Conservation (phyloP, 345 rosid genomes). For the Eucalyptus marginata region DNA sequence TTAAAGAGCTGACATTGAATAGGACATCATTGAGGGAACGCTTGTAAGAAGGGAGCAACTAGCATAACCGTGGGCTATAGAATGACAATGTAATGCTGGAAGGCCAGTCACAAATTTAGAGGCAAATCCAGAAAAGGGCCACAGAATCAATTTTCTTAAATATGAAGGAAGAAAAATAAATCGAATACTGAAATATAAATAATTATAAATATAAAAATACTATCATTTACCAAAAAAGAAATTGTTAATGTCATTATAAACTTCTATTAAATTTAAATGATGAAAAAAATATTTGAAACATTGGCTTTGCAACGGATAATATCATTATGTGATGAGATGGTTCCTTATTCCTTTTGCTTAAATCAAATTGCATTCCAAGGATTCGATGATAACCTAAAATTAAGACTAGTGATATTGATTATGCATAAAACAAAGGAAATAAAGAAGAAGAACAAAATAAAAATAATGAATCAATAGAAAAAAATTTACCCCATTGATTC, state of each 20-base stretch:
- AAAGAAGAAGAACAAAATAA: too few species aligned
- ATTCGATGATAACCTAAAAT: too few species aligned
- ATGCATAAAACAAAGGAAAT: too few species aligned
- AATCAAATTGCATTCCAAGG: too few species aligned
- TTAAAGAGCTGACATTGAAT: not conserved
- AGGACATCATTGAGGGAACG: not conserved
- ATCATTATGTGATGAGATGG: not conserved
- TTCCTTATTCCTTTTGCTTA: not conserved
- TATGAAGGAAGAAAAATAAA: not conserved
- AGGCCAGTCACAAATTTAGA: not conserved
- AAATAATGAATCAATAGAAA: too few species aligned
- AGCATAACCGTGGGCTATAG: not conserved
- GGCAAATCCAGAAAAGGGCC: not conserved
- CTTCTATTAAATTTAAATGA: too few species aligned
- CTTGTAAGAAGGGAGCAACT: not conserved
- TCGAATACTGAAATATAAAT: too few species aligned
- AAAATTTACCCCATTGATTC: too few species aligned
- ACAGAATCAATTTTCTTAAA: not conserved
- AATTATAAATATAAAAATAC: too few species aligned
- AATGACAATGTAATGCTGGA: not conserved
- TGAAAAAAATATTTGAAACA: not conserved
- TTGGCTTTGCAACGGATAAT: not conserved
- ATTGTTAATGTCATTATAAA: too few species aligned
- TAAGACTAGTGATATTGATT: too few species aligned
- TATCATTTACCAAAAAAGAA: too few species aligned